Base-by-base conservation (phyloP, 2,329 filamentous ascomycete genomes). In the Fusarium torreyae region DNA sequence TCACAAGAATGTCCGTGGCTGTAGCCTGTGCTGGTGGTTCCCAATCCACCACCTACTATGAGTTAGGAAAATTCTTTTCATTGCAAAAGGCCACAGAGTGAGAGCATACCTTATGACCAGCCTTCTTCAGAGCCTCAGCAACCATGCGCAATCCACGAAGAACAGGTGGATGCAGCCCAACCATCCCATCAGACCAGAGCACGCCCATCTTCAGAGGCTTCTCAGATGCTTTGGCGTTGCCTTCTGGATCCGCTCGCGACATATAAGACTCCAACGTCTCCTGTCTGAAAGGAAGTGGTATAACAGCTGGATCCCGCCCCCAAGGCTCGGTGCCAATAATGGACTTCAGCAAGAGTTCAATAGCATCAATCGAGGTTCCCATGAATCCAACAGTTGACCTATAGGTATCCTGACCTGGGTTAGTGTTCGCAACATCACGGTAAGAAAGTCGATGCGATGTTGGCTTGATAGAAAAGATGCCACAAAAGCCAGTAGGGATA, bases 201-300 rank as follows among this genome's bases (percentile, higher is more conserved):
- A 91, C 76, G 0, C 82, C 89, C 70, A 91, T 86, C 5, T 83
- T 81, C 18, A 91, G 80, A 10, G 81, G 78, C 2, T 73, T 69
- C 2, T 71, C 62, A 1, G n/a, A 15, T 2, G 42, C 10, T 5
- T 40, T 66, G 0, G 33, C 42, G 3, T n/a, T 43, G 0, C 69
- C 66, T 8, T 54, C 26, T 0, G n/a, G 14, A 11, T 65, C 51
- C 3, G 70, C 73, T 2, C 77, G 77, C 5, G 74, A 74, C 15
- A 79, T 73, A 20, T 85, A 81, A 3, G 84, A 75, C 13, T 82
- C 77, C 4, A 77, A 55, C 5, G 83, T 68, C 0, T 86, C 81
- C 24, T 84, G 77, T 4, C 89, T 84, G 86, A 90, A 93, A 1
- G 90, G 91, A 1, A 93, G 81, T 20, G 91, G 88, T 40, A 88